phyloP scores from a whole-genome alignment of 345 rosid species.

The Hypericum perforatum region DNA sequence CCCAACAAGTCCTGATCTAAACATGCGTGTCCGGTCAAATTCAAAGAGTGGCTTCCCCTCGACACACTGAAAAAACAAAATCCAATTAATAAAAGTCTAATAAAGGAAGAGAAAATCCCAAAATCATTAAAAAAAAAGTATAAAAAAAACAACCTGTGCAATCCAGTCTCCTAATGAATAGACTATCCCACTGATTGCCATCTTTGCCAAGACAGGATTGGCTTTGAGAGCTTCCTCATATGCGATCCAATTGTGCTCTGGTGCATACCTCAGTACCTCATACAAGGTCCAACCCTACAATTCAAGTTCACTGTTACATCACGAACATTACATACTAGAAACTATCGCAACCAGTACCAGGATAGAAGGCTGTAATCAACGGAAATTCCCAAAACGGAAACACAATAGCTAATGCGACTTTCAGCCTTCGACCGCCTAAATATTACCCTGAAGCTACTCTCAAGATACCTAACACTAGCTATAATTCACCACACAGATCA shows the following conservation, averaged over 20 bases:
- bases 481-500: neutral
- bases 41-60: conserved; percentile 81
- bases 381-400: too few relatives aligned
- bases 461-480: conserved; percentile 2
- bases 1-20: conserved; percentile 91
- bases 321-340: too few relatives aligned
- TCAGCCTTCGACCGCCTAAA: neutral
- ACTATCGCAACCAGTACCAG: too few relatives aligned
- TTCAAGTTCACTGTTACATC: too few relatives aligned
- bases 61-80: conserved; percentile 42
- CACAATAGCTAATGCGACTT: too few relatives aligned
- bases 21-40: conserved; percentile 48
- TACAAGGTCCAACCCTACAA: conserved; percentile 87
- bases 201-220: conserved; percentile 87
- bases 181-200: conserved; percentile 89
- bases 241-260: conserved; percentile 89
- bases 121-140: too few relatives aligned
- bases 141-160: conserved; percentile 56
- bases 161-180: conserved; percentile 90
- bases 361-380: too few relatives aligned
- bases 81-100: neutral
- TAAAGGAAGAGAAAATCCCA: neutral
- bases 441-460: too few relatives aligned
- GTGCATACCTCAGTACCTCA: conserved; percentile 71
- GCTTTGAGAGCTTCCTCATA: conserved; percentile 78